Evolutionary conservation across 2,329 filamentous ascomycete genomes (phyloP), one percentile per base, ranked within the genome.

Genomic region (Zymoseptoria tritici): DNA sequence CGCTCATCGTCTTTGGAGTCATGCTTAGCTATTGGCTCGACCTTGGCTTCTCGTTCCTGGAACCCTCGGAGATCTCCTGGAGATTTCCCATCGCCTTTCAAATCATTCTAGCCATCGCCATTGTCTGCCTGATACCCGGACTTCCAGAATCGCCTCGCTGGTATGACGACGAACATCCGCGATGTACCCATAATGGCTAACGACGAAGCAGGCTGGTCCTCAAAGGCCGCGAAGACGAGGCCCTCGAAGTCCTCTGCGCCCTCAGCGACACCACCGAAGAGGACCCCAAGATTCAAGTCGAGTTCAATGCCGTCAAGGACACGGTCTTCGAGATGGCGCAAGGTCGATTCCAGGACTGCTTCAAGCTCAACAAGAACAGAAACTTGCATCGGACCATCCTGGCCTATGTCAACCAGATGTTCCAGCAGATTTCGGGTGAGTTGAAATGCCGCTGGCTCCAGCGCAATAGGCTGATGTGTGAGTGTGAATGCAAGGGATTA

Each of bases 101-200:
- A 69, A 82, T 83, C 63, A 66, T 83, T 36, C 80, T 85, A 57
- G 81, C 82, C 0, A 59, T 80, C 2, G 73, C 83, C 42, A 81
- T 84, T 24, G 73, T 81, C 54, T 67, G 61, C 19, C 75, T 79
- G 52, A 77, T 82, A 46, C 73, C 80, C 57, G 74, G 75, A 13
- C 73, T 84, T 1, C 82, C 82, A 9, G 83, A 85, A 42, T 83
- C 80, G 0, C 83, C 83, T 9, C 77, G 83, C 56, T 85, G 82
- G 80, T 66, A 56, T 24, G 53, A 24, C 11, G 8, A 26, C 3
- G 36, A n/a, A 16, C 5, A 5, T 16, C 11, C 16, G 13, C 11
- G 11, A 13, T 16, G 1, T 13, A 3, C 5, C 3, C n/a, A 8
- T 16, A 2, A 53, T 29, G 20, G 13, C 52, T 22, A 9, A 53